Percentiles rank a stretch among this genome's conserved stretches.
These are phyloP conservation scores for Immersiporthe knoxdaviesiana DNA, from an alignment of 2,329 filamentous ascomycete species.

Conservation along the genomic window DNA sequence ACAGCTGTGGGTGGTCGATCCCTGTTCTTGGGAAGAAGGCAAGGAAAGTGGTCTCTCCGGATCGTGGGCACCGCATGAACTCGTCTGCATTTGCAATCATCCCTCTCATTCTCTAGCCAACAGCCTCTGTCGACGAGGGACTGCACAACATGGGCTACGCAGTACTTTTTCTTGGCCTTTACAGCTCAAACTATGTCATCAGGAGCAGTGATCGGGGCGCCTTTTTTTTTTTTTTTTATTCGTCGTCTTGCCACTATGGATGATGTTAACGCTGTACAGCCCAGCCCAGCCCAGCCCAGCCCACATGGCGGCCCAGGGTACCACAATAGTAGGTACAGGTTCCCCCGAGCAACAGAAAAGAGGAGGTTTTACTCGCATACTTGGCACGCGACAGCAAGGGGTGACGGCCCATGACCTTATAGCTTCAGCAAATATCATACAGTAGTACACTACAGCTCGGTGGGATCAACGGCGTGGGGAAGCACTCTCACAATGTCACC, in stretches of 20 bases:
- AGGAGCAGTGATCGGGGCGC: neutral
- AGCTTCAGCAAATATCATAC: slow-evolving; percentile 14
- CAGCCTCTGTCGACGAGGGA: neutral
- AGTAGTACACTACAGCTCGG: neutral
- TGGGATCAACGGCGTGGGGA: slow-evolving; percentile 25
- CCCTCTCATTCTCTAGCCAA: neutral
- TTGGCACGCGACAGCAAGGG: slow-evolving; percentile 7
- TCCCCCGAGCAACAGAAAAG: neutral
- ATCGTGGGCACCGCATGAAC: slow-evolving; percentile 1
- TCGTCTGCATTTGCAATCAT: neutral
- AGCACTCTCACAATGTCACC: slow-evolving; percentile 11
- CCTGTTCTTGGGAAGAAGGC: neutral
- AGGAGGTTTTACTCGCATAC: neutral
- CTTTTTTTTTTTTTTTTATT: too few relatives aligned
- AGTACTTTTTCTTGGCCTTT: neutral
- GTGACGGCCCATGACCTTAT: slow-evolving; percentile 14
- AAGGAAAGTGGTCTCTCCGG: neutral
- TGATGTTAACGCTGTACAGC: neutral
- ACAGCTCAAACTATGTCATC: too few relatives aligned
- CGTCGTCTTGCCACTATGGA: neutral
- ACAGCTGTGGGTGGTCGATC: neutral
- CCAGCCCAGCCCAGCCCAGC: neutral
- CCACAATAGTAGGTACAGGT: neutral
- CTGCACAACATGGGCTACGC: neutral
- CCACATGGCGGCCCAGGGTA: neutral